Evolutionary conservation across 1,139 yeast species (phyloP).

Genomic region (Debaryomyces fabryi): DNA sequence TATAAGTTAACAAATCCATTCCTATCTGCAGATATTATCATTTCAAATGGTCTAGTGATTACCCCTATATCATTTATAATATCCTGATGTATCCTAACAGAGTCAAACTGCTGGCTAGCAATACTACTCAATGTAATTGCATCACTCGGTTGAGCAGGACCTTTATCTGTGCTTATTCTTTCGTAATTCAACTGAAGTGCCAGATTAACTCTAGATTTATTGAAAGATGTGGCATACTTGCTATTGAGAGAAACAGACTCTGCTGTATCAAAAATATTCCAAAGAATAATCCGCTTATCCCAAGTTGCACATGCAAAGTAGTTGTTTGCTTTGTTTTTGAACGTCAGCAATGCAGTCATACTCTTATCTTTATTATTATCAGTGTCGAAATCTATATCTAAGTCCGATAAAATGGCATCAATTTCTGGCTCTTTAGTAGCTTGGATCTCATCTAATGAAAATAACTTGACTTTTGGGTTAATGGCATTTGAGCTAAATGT

Average conservation of each 20-base stretch:
- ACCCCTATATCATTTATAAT: constrained; percentile 52
- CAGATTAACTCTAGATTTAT: constrained; percentile 16
- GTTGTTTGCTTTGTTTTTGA: background rate
- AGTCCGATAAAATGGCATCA: constrained; percentile 19
- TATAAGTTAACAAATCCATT: constrained; percentile 63
- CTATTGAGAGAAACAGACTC: constrained; percentile 27
- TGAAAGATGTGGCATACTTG: background rate
- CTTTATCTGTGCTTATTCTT: constrained; percentile 10
- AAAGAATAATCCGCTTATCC: constrained; percentile 32
- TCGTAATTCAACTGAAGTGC: constrained; percentile 18
- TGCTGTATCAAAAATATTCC: constrained; percentile 32
- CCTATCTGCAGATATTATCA: constrained; percentile 66
- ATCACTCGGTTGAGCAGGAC: constrained; percentile 2
- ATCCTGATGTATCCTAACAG: constrained; percentile 35
- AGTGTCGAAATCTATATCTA: constrained; percentile 17
- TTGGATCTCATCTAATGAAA: constrained; percentile 32
- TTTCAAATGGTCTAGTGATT: constrained; percentile 53
- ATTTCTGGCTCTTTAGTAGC: constrained; percentile 27
- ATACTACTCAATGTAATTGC: background rate
- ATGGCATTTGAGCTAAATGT: constrained; percentile 44
- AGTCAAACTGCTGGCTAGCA: constrained; percentile 2
- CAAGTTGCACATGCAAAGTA: constrained; percentile 31
- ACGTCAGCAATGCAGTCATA: constrained; percentile 17
- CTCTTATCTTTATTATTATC: constrained; percentile 13
- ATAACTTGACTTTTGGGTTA: constrained; percentile 36